phyloP scores from a whole-genome alignment of 176 grass and related monocot species.

The Triticum aestivum region DNA sequence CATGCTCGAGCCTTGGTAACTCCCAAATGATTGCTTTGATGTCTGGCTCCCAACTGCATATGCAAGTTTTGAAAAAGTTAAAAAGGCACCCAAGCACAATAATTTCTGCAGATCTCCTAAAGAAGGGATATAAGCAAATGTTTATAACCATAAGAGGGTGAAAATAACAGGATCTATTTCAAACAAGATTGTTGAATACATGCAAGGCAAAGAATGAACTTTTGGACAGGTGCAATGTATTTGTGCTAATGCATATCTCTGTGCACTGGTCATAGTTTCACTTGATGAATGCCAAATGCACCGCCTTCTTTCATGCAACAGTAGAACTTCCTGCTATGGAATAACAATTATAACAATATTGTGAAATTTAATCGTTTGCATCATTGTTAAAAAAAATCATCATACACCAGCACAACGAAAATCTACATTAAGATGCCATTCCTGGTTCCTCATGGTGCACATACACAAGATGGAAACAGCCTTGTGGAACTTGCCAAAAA shows the following conservation, averaged over 20 bases:
- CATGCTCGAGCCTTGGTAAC: constrained; percentile 13
- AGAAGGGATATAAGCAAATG: not conserved
- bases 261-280: not conserved
- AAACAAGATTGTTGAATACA: not conserved
- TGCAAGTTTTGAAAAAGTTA: constrained; percentile 34
- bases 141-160: not conserved
- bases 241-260: not conserved
- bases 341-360: not conserved
- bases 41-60: constrained; percentile 45
- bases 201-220: not conserved
- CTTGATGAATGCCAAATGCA: not conserved
- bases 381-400: not conserved
- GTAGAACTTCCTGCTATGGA: not conserved
- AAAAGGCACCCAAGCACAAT: constrained; percentile 18
- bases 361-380: not conserved
- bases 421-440: not conserved
- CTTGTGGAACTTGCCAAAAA: not conserved
- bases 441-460: not conserved
- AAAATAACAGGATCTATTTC: not conserved
- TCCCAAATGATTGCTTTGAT: constrained; percentile 37
- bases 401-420: not conserved
- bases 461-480: not conserved
- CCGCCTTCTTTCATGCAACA: not conserved
- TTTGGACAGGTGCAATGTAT: not conserved
- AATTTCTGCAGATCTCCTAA: not conserved